A percentile compares a stretch with the other conserved stretches of the same genome.
Evolutionary conservation across 1,284 basidiomycete genomes (phyloP).

Genomic region (Ganoderma lucidum): DNA sequence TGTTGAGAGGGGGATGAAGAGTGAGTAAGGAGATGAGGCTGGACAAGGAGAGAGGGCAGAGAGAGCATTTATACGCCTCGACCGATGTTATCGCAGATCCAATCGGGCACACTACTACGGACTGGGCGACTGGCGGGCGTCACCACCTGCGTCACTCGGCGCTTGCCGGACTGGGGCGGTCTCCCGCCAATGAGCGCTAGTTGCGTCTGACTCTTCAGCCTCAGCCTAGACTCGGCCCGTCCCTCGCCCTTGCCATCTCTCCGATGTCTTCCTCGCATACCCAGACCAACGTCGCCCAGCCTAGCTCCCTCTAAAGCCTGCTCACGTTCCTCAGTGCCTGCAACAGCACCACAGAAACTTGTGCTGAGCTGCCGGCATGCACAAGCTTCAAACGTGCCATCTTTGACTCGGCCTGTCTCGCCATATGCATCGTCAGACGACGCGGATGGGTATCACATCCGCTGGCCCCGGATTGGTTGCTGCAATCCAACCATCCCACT

Average conservation of each 20-base stretch:
- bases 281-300: not conserved
- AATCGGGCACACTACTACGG: not conserved
- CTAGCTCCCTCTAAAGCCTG: not conserved
- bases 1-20: constrained; percentile 23
- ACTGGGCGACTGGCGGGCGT: constrained; percentile 11
- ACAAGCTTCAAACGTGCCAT: not conserved
- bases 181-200: not conserved
- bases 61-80: constrained; percentile 1
- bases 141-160: constrained; percentile 2
- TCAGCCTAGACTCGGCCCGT: not conserved
- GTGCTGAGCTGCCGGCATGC: not conserved
- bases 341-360: not conserved
- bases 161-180: constrained; percentile 4
- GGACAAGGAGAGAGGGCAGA: constrained; percentile 8
- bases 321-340: not conserved
- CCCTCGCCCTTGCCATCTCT: not conserved
- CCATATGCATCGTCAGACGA: constrained; percentile 1
- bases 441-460: not conserved
- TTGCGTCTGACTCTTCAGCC: not conserved
- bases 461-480: constrained; percentile 20
- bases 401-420: not conserved
- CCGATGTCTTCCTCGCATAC: not conserved
- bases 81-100: constrained; percentile 32
- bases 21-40: constrained; percentile 17
- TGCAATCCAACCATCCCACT: not conserved